Base-by-base conservation (phyloP, 2,329 filamentous ascomycete species). In the Neopestalotiopsis clavispora region DNA sequence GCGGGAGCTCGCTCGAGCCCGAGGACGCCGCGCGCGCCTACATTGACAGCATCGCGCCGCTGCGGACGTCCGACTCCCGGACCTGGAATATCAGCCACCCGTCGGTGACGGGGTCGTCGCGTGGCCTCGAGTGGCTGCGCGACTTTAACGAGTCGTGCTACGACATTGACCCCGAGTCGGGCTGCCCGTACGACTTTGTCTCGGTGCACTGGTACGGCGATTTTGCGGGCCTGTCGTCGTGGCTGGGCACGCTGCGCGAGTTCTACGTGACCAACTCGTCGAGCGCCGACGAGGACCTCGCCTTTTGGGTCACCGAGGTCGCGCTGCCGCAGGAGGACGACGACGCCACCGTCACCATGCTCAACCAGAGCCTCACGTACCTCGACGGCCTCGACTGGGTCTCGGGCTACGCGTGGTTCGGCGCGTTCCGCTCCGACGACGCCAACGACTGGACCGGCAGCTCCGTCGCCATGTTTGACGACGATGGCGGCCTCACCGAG, bases 201-300 rank as follows among this genome's bases (percentile, higher is more conserved):
- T 78, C 80, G 4, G 78, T 81, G 23, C 81, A 83, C 61, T 83
- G 78, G 77, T 83, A 83, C 65, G 81, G 81, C 2, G 75, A 78
- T n/a, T 80, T 78, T 1, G 66, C 66, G 0, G 81, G 81, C 4
- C 74, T 83, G 1, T 70, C 73, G 0, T 74, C 75, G 2, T 83
- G 81, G 80, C 70, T 83, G 0, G 74, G 72, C 2, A 78, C 77
- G 7, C 72, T 83, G 42, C 72, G 71, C 1, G 75, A 77, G 1
- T 83, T 80, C 59, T 84, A 84, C 72, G 77, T 76, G 45, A 68
- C 56, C 61, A 68, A 67, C 69, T 69, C 60, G 70, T 72, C 4
- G 17, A n/a, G n/a, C 60, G 71, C 7, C 7, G 70, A 72, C 4
- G 63, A 66, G 1, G 65, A 71, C 13, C 52, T 79, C 5, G 70